Conservation (phyloP, 1,139 yeast species). For the Pichia sorboxylosa region DNA sequence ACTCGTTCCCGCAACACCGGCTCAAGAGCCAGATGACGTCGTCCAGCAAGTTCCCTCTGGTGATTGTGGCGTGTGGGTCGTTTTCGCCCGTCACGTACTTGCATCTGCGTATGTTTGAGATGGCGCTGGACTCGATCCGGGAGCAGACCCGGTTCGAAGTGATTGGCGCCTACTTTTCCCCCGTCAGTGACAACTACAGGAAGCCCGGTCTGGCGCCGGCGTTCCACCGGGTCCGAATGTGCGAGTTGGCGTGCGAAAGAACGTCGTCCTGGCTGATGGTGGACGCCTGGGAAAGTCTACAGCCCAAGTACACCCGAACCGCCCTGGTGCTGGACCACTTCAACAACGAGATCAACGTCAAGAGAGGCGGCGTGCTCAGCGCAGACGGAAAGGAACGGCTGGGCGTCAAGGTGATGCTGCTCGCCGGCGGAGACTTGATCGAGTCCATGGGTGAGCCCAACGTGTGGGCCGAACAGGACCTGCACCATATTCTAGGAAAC, state of each 20-base stretch:
- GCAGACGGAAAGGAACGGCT: conserved; percentile 48
- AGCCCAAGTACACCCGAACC: conserved; percentile 82
- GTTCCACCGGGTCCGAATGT: conserved; percentile 87
- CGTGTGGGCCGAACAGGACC: conserved; percentile 95
- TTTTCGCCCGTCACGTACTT: conserved; percentile 91
- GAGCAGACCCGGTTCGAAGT: conserved; percentile 93
- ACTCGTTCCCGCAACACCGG: conserved; percentile 79
- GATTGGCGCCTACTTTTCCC: conserved; percentile 95
- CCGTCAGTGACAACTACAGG: conserved; percentile 87
- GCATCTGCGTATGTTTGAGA: conserved; percentile 94
- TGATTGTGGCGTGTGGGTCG: conserved; percentile 94
- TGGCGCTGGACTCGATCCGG: conserved; percentile 86
- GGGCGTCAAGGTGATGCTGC: conserved; percentile 87
- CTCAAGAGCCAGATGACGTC: conserved; percentile 62
- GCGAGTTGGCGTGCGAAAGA: conserved; percentile 94
- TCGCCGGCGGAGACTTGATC: conserved; percentile 95
- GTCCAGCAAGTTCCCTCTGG: conserved; percentile 75
- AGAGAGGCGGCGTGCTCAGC: conserved; percentile 66
- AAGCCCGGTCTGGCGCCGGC: conserved; percentile 90
- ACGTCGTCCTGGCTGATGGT: conserved; percentile 98
- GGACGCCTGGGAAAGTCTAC: conserved; percentile 97
- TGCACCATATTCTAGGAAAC: conserved; percentile 88
- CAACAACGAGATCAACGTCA: conserved; percentile 86
- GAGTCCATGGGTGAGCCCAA: conserved; percentile 99
- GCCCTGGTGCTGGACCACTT: conserved; percentile 94